Conservation (phyloP, 2,329 filamentous ascomycete genomes). For the Kalaharituber pfeilii region DNA sequence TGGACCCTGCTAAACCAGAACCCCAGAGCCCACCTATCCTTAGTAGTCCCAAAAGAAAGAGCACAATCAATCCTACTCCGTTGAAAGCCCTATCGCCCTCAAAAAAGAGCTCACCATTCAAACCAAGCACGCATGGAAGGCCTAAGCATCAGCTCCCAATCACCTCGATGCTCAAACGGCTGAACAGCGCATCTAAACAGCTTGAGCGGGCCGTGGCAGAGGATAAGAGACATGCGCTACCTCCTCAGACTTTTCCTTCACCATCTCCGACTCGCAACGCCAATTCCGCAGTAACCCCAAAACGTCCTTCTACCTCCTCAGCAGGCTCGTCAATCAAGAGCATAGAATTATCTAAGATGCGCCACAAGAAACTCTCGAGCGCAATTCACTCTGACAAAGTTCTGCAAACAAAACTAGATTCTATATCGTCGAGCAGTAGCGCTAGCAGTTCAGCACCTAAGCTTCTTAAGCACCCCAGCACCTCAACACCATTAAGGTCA, state of each 20-base stretch:
- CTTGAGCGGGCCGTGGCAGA: background rate
- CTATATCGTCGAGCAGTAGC: no score
- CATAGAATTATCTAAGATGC: no score
- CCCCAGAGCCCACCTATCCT: background rate
- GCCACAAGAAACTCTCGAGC: background rate
- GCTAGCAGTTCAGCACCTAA: background rate
- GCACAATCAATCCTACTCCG: background rate
- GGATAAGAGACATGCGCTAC: background rate
- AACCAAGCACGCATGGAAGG: background rate
- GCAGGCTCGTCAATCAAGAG: background rate
- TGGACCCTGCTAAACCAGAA: background rate
- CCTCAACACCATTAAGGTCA: no score
- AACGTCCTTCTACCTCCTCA: background rate
- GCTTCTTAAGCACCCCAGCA: no score
- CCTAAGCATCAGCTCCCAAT: background rate
- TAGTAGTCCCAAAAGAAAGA: background rate
- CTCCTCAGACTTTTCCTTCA: background rate
- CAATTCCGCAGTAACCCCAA: background rate
- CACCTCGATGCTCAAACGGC: background rate
- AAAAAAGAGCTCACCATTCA: background rate
- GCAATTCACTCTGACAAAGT: background rate
- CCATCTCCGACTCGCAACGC: background rate
- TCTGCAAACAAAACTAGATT: no score
- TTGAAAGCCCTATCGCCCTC: background rate
- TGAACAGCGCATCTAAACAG: background rate